Evolutionary conservation across 164 flowering plant genomes (phyloP).

Genomic region (Pachysandra terminalis): DNA sequence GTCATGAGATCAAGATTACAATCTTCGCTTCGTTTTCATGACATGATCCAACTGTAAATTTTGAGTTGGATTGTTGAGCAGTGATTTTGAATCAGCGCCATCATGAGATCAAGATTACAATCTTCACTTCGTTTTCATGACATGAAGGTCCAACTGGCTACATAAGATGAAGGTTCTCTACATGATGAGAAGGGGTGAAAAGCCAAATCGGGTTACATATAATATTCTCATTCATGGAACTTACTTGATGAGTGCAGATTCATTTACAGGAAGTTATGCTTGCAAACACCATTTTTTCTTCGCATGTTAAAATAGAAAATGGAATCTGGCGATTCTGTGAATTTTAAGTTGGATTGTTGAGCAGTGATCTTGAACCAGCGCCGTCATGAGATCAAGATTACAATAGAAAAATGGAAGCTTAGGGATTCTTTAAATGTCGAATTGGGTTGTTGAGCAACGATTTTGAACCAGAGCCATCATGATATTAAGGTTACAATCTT

Average conservation of each 20-base stretch:
- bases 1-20: not conserved
- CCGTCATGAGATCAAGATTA: not conserved
- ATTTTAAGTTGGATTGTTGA: not conserved
- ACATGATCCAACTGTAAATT: no score
- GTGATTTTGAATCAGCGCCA: not conserved
- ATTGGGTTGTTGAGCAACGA: no score
- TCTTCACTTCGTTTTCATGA: not conserved
- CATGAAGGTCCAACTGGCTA: not conserved
- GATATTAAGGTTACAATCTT: no score
- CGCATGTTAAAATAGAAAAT: not conserved
- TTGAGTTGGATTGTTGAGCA: not conserved
- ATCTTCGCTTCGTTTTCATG: not conserved
- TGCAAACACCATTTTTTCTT: not conserved
- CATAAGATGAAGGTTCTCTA: no score
- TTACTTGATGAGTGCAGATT: conserved; percentile 7
- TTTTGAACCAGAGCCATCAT: no score
- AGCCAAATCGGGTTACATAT: conserved; percentile 36
- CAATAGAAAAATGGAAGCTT: no score
- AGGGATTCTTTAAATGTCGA: no score
- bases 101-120: not conserved
- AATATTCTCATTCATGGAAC: conserved; percentile 34
- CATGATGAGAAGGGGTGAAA: conserved; percentile 56
- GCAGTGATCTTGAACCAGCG: not conserved
- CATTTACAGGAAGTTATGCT: not conserved
- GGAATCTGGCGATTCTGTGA: not conserved